Base-by-base conservation (phyloP, 495 filamentous ascomycete genomes). In the Parathielavia appendiculata region DNA sequence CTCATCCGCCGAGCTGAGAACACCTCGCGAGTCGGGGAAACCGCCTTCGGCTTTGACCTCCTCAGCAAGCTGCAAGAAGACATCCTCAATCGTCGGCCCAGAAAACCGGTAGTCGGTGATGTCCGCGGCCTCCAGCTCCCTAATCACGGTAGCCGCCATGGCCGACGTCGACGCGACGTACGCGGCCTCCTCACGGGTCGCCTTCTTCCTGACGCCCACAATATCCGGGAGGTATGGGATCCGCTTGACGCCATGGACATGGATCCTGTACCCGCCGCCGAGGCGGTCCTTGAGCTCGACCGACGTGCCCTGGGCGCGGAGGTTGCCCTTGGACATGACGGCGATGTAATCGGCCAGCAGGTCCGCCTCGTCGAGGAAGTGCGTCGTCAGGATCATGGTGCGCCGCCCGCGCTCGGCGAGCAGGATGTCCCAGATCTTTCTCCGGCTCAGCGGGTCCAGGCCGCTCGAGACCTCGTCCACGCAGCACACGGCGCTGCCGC, bases 401-500 rank as follows among this genome's bases (percentile, higher is more conserved):
- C 90, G 75, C 23, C 74, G 76, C 5, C 91, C 89, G 60, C 91
- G 80, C 64, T 90, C 90, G 1, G 84, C 86, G 5, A 95, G 74
- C 17, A 96, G 71, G 54, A 96, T 96, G 62, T 92, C 87, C 91
- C 91, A 96, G 53, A 95, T 87, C 70, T 91, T 95, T 11, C 89
- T 74, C 16, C 91, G 75, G 41, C 83, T 86, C 14, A 96, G 76
- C 0, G 91, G 90, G 65, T 96, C 91, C 11, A 96, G 74, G 7
- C 91, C 91, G 50, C 83, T 86, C 14, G 85, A 89, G 5, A 92
- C 89, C 66, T 96, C 91, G 66, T 96, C 91, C 9, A 96, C 86
- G 69, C 89, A 91, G 69, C 91, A 96, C 8, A 96, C 83, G 16
- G 79, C 81, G 58, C 85, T 89, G 17, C 89, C 91, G 40, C 91